phyloP scores from a whole-genome alignment of 2,329 filamentous ascomycete genomes.

The Apiospora pterosperma region DNA sequence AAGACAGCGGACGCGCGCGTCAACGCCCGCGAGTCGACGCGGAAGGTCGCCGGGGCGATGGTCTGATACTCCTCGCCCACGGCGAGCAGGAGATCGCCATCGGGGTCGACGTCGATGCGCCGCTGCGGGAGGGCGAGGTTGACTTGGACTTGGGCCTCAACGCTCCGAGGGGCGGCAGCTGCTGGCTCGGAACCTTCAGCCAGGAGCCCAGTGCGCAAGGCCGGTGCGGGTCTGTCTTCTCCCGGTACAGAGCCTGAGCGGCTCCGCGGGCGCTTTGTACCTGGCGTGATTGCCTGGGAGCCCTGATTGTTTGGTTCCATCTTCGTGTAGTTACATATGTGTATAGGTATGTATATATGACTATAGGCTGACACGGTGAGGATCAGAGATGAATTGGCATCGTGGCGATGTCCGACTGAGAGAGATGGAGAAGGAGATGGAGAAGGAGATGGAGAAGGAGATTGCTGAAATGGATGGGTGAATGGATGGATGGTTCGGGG shows the following conservation, averaged over 20 bases:
- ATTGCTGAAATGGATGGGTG: neutral
- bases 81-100: slow-evolving; percentile 7
- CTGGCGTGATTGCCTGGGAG: neutral
- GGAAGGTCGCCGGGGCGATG: slow-evolving; percentile 12
- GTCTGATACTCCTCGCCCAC: slow-evolving; percentile 8
- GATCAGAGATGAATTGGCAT: neutral
- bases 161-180: neutral
- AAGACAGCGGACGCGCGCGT: slow-evolving; percentile 20
- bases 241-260: neutral
- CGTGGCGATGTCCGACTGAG: neutral
- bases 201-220: neutral
- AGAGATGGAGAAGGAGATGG: no score
- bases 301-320: neutral
- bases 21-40: slow-evolving; percentile 20
- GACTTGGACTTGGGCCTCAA: neutral
- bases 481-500: neutral
- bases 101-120: slow-evolving; percentile 1
- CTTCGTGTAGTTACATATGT: no score
- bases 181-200: neutral
- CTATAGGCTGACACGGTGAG: neutral
- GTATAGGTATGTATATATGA: no score
- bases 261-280: neutral
- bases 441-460: neutral
- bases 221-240: neutral
- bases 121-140: neutral